A percentile compares a stretch with the other conserved stretches of the same genome.
These are phyloP conservation scores for Yamadazyma takamatsuzukensis DNA, from an alignment of 805 yeast genomes.

Conservation along the genomic window DNA sequence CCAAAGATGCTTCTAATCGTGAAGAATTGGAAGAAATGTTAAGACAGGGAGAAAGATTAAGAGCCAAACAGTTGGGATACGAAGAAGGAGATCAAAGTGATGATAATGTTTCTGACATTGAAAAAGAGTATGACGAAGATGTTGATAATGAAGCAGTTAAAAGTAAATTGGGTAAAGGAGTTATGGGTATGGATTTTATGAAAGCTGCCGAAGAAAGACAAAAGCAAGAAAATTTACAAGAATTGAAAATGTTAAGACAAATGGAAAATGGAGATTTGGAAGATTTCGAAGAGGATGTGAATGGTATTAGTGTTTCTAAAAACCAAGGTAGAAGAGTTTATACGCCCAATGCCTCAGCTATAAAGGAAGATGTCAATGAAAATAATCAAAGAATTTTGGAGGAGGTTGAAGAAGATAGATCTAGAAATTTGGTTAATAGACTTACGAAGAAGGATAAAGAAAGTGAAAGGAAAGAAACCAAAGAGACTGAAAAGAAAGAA, in stretches of 20 bases:
- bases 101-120: constrained; percentile 47
- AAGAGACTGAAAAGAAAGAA: constrained; percentile 9
- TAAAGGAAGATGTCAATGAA: constrained; percentile 33
- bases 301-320: constrained; percentile 45
- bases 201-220: constrained; percentile 76
- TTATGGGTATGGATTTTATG: constrained; percentile 95
- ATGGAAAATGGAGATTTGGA: constrained; percentile 39
- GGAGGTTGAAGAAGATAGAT: constrained; percentile 50
- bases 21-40: constrained; percentile 94
- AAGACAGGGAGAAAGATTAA: constrained; percentile 76
- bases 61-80: constrained; percentile 66
- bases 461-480: constrained; percentile 6
- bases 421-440: constrained; percentile 42
- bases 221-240: constrained; percentile 53
- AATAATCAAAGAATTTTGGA: constrained; percentile 32
- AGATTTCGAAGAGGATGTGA: constrained; percentile 36
- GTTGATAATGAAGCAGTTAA: constrained; percentile 32
- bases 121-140: constrained; percentile 31
- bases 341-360: constrained; percentile 56
- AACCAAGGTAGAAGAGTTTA: constrained; percentile 82
- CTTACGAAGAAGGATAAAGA: constrained; percentile 19
- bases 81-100: constrained; percentile 54
- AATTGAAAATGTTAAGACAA: constrained; percentile 47
- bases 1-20: constrained; percentile 79
- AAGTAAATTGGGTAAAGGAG: constrained; percentile 72